Evolutionary conservation across 148 eudicot species (phyloP), one percentile per base, ranked within the genome.

Genomic region (Rhododendron griersonianum): DNA sequence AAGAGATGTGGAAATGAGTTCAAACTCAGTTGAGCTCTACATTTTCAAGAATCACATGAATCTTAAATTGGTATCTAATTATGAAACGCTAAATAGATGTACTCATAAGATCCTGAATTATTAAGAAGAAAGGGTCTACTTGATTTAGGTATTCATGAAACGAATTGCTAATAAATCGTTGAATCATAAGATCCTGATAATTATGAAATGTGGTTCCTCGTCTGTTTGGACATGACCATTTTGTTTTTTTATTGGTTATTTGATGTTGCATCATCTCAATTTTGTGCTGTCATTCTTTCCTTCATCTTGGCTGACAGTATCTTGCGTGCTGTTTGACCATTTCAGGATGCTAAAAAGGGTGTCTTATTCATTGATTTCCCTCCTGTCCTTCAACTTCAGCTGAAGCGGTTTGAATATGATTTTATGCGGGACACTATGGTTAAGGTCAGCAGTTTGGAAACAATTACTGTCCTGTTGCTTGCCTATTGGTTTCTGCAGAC

Each of bases 361-460:
- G 88, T 87, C 45, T 77, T 82, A 61, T 87, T 87, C 78, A 87
- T 87, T 35, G 88, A 87, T 53, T 83, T 87, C 83, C 88, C 88
- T 76, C 88, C 88, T 21, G 88, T 87, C 63, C 88, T 87, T 87
- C 88, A 87, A 83, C 88, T 87, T 63, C 88, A 87, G 71, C 78
- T 87, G 90, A 96, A 96, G 88, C 95, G 99, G 30, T 96, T 96
- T 87, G 98, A 96, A 86, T 95, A 96, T 89, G 99, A 96, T 91
- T 95, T 94, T 85, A 91, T 92, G 92, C 92, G 98, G 84, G 98
- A 95, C 84, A 94, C 95, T 41, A 95, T 95, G 99, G 98, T 95
- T 81, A 96, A 96, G 98, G 99, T 91, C 35, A 88, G 90, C 78
- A 65, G 45, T 41, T 61, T 30, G 51, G 61, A 39, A 59, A 82